Base-by-base conservation (phyloP, 2,329 filamentous ascomycete species). In the Colletotrichum graminicola region DNA sequence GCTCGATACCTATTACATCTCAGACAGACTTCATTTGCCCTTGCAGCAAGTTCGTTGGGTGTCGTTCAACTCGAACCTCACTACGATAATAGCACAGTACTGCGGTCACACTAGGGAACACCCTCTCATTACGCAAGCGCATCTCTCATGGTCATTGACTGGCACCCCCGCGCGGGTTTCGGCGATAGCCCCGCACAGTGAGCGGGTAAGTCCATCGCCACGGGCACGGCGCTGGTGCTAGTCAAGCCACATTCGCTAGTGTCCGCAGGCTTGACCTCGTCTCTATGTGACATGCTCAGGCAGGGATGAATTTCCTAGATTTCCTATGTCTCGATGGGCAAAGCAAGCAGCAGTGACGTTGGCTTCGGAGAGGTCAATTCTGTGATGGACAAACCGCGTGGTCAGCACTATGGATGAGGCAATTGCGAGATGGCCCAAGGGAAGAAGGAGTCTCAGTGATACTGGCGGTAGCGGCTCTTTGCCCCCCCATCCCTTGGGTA, bases 351-450 rank as follows among this genome's bases (percentile, higher is more conserved):
- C 60, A 14, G 11, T 34, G 47, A 59, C 47, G 51, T 55, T n/a
- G 26, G 59, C 56, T n/a, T 34, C n/a, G 16, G 11, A 21, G 23
- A 54, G 21, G 7, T 8, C 34, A 5, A 29, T 18, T 43, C 61
- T 29, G 47, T 36, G 52, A 47, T 57, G 36, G 47, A 55, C 34
- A n/a, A 18, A 34, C 64, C 51, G 59, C 47, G 60, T 49, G 52
- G 52, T 34, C 68, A 18, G 36, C 36, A 72, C 52, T 69, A 72
- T 72, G 45, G 45, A 26, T 64, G 69, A 69, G 39, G 69, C 65
- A 71, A 72, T 72, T 51, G 60, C 69, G 65, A 72, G 54, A 72
- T 72, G 69, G 61, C n/a, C 66, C 65, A 72, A 72, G 69, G 69
- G 69, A 72, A 68, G 51, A 47, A 64, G 65, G 60, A 64, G 59